These are phyloP conservation scores for Paxillus rubicundulus DNA, from an alignment of 768 basidiomycete genomes.

Conservation along the genomic window DNA sequence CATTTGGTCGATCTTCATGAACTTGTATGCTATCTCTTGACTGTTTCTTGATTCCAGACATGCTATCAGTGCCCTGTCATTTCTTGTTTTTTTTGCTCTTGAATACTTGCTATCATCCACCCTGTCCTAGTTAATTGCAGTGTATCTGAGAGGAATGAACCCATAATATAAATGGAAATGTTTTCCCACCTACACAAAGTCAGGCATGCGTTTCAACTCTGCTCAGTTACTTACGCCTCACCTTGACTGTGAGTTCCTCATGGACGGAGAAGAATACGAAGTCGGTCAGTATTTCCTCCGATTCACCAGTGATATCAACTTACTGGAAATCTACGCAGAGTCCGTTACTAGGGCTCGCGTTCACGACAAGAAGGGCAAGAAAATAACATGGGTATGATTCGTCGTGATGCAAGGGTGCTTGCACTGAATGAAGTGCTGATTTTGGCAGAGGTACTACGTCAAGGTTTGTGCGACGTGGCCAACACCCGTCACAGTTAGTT, in stretches of 20 bases:
- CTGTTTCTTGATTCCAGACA: background rate
- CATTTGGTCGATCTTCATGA: background rate
- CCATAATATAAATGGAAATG: conserved; percentile 17
- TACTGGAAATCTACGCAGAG: conserved; percentile 38
- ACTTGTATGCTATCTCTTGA: background rate
- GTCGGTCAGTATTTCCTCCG: conserved; percentile 48
- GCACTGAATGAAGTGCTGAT: conserved; percentile 12
- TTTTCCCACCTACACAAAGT: conserved; percentile 10
- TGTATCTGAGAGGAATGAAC: background rate
- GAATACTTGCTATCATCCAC: conserved; percentile 8
- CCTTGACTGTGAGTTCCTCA: conserved; percentile 20
- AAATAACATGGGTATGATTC: conserved; percentile 48
- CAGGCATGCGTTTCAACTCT: conserved; percentile 2
- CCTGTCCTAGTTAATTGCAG: conserved; percentile 11
- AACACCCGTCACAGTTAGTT: background rate
- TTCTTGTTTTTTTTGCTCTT: background rate
- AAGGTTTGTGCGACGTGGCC: conserved; percentile 41
- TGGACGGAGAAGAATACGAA: conserved; percentile 57
- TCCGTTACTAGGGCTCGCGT: conserved; percentile 52
- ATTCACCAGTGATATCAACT: background rate
- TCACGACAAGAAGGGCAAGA: conserved; percentile 42
- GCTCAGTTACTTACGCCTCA: too few species aligned
- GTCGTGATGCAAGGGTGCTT: conserved; percentile 4
- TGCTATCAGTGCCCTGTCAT: background rate
- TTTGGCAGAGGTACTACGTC: conserved; percentile 52